phyloP scores from a whole-genome alignment of 1,284 basidiomycete species.

The Cryptococcus maquisensis region DNA sequence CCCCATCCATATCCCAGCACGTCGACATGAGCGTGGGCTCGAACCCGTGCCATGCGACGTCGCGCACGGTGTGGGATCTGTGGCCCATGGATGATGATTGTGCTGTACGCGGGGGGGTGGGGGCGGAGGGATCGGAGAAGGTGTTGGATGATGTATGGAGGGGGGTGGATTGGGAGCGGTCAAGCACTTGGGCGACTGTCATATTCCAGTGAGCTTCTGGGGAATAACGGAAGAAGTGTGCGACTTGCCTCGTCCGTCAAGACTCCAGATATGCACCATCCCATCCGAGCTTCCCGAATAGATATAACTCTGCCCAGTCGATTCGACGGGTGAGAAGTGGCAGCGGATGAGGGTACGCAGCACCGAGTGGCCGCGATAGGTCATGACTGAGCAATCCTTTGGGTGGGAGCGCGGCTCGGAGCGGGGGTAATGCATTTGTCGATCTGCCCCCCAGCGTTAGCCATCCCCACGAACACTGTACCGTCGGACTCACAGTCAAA shows the following conservation, averaged over 20 bases:
- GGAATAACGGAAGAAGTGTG: neutral
- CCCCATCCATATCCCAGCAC: constrained; percentile 66
- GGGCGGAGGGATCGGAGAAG: constrained; percentile 2
- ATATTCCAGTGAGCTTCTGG: neutral
- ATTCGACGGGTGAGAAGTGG: constrained; percentile 87
- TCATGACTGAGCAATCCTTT: constrained; percentile 90
- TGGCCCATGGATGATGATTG: constrained; percentile 52
- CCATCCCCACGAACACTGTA: no score
- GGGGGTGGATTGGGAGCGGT: constrained; percentile 7
- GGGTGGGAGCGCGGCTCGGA: constrained; percentile 58
- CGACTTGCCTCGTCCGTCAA: constrained; percentile 65
- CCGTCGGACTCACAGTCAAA: constrained; percentile 66
- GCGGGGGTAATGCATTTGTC: constrained; percentile 55
- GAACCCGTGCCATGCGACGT: constrained; percentile 59
- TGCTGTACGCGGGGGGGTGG: constrained; percentile 39
- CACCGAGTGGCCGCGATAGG: constrained; percentile 89
- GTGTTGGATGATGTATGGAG: neutral
- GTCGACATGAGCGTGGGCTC: constrained; percentile 88
- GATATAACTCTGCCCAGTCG: constrained; percentile 87
- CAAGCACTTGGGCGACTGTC: constrained; percentile 17
- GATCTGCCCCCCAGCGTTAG: constrained; percentile 50
- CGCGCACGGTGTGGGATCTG: constrained; percentile 57
- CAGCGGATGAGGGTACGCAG: constrained; percentile 89
- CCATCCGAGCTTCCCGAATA: constrained; percentile 66
- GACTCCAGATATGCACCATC: constrained; percentile 75